Evolutionary conservation across 2,329 filamentous ascomycete genomes (phyloP), one percentile per base, ranked within the genome.

Genomic region (Cadophora luteo-olivacea): DNA sequence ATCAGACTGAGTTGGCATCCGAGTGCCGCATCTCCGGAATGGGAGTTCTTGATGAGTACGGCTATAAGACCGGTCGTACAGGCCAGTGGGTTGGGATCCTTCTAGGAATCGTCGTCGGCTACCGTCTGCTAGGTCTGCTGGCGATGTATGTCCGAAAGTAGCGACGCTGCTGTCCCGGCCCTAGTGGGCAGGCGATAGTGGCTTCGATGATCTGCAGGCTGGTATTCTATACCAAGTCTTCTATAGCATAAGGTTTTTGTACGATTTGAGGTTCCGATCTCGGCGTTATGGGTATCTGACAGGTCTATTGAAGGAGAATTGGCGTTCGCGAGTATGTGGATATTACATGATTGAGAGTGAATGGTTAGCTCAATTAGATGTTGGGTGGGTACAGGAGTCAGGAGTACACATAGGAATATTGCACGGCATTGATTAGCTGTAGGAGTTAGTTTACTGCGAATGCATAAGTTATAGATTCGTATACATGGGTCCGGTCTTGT

Each of bases 11-110:
- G 70, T 77, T 94, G 68, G 85, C 85, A 51, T 76, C 82, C 38
- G 80, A 91, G 77, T 94, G 93, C 75, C 81, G 87, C 78, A 92
- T 96, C 72, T 84, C 86, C 3, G 93, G 93, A 0, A 87, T 84
- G 55, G 91, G 85, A 1, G 91, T 97, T 4, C 80, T 97, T 60
- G 81, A 86, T 51, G 81, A 85, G 64, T 96, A 93, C 78, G 90
- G 89, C 0, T 95, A 93, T 78, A 80, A 84, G 9, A 86, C 85
- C 2, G 89, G 87, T 0, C 81, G 85, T 67, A 86, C 85, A 33
- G 90, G 88, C 3, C 85, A 87, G 76, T 92, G 92, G 84, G 87
- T 93, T 24, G 93, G 92, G 0, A 94, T 95, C 73, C 84, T 95
- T 82, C 77, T 97, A 63, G 88, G 84, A 2, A 97, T 97, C 72